Conservation (phyloP, 1,284 basidiomycete genomes). For the Kalmanozyma brasiliensis region DNA sequence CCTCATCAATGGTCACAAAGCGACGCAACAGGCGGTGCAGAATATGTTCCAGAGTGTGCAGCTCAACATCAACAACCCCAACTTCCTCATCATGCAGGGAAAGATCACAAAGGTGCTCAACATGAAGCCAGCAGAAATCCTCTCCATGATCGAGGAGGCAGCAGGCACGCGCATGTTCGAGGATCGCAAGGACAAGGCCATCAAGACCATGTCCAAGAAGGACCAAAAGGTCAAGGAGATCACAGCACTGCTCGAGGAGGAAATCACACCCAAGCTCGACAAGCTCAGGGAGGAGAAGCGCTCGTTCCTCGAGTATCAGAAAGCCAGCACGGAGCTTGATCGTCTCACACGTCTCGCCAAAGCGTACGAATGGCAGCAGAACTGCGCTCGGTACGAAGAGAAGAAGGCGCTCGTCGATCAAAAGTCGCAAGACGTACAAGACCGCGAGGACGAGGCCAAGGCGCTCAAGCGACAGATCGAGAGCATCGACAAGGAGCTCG, state of each 20-base stretch:
- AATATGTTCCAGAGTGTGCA: slow-evolving; percentile 96
- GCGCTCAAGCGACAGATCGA: slow-evolving; percentile 61
- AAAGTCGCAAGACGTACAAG: slow-evolving; percentile 61
- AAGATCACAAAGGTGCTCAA: slow-evolving; percentile 82
- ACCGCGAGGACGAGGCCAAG: slow-evolving; percentile 68
- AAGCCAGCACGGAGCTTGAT: slow-evolving; percentile 87
- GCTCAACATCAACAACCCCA: slow-evolving; percentile 99
- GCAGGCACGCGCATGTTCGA: slow-evolving; percentile 99
- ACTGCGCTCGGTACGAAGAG: slow-evolving; percentile 67
- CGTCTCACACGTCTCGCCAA: slow-evolving; percentile 83
- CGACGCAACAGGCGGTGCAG: slow-evolving; percentile 86
- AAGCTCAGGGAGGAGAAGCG: slow-evolving; percentile 90
- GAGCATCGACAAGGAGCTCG: slow-evolving; percentile 71
- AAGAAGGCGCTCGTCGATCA: slow-evolving; percentile 66
- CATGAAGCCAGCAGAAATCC: slow-evolving; percentile 97
- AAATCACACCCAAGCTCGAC: slow-evolving; percentile 94
- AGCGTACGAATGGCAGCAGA: slow-evolving; percentile 85
- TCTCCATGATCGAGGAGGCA: slow-evolving; percentile 98
- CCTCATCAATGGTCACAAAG: slow-evolving; percentile 94
- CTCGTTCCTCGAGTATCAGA: slow-evolving; percentile 89
- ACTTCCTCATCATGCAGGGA: slow-evolving; percentile 99
- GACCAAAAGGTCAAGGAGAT: slow-evolving; percentile 96
- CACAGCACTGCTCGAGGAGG: slow-evolving; percentile 75
- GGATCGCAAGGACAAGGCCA: slow-evolving; percentile 95
- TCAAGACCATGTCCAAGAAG: slow-evolving; percentile 97